phyloP scores from a whole-genome alignment of 331 rosid species.

The Pyrus hybrid region DNA sequence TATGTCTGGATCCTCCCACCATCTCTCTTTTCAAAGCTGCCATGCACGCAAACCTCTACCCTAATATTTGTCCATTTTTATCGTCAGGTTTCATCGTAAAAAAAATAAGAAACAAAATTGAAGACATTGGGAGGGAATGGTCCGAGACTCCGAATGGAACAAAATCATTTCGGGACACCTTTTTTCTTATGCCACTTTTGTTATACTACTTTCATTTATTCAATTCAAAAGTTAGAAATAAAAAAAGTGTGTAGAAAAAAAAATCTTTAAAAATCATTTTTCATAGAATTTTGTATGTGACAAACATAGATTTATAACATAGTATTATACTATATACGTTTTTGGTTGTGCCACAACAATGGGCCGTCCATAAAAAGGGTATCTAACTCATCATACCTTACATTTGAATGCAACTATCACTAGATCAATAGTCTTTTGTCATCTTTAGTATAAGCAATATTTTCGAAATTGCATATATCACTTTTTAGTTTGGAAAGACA shows the following conservation, averaged over 20 bases:
- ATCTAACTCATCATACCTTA: not conserved
- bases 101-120: not conserved
- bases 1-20: slow-evolving; percentile 30
- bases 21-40: slow-evolving; percentile 13
- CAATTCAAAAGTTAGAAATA: too few species aligned
- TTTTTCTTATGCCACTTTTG: not conserved
- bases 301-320: too few species aligned
- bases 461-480: not conserved
- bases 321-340: too few species aligned
- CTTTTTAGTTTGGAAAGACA: not conserved
- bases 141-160: not conserved
- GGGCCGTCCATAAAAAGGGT: too few species aligned
- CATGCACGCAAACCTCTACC: slow-evolving; percentile 17
- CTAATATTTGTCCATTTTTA: not conserved
- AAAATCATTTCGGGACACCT: not conserved
- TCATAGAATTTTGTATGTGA: too few species aligned
- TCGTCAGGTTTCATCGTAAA: not conserved
- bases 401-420: not conserved
- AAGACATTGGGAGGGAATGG: not conserved
- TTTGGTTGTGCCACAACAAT: not conserved
- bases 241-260: too few species aligned
- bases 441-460: not conserved
- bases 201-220: too few species aligned
- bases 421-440: not conserved
- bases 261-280: too few species aligned